Base-by-base conservation (phyloP, 2,329 filamentous ascomycete genomes). In the Alternaria burnsii region DNA sequence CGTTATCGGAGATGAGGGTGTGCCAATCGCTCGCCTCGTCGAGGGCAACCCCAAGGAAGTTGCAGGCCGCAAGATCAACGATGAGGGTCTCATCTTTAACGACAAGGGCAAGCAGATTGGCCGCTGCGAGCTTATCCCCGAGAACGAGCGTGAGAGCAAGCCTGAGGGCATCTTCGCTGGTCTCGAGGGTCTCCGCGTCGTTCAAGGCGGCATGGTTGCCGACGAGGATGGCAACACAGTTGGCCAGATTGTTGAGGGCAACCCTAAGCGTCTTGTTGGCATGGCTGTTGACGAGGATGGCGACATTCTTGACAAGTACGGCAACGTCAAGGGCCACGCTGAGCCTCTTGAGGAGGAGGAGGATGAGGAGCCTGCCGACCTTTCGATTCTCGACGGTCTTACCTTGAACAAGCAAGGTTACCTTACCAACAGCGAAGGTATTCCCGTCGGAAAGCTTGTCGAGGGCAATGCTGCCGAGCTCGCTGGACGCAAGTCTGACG, bases 71-170 rank as follows among this genome's bases (percentile, higher is more conserved):
- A 89, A 90, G 85, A 88, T 89, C 70, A 88, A 92, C 75, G 90
- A 88, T 76, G 80, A 91, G 30, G 90, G 90, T 36, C 87, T 91
- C 71, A 86, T 92, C 66, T 87, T 89, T 80, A 90, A 89, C 72
- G 90, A 92, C 74, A 86, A 84, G n/a, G 90, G 90, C 46, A 87
- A 91, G 59, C 82, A 91, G 47, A 85, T 92, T 59, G 90, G 90
- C 62, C 85, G 84, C 58, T 88, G 87, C 46, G 89, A 92, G 71
- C 80, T 91, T 28, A 87, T 92, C 36, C 83, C 89, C 22, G 87
- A 89, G 70, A 84, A 88, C 9, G 89, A 92, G 80, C 82, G 82
- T 52, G 82, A 82, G 68, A 71, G 76, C 59, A 84, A 82, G 74
- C 81, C 82, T 32, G 82, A 84, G 59, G 82, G 82, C 60, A 81